Conservation (phyloP, 2,329 filamentous ascomycete species). For the Arthroderma sp. region DNA sequence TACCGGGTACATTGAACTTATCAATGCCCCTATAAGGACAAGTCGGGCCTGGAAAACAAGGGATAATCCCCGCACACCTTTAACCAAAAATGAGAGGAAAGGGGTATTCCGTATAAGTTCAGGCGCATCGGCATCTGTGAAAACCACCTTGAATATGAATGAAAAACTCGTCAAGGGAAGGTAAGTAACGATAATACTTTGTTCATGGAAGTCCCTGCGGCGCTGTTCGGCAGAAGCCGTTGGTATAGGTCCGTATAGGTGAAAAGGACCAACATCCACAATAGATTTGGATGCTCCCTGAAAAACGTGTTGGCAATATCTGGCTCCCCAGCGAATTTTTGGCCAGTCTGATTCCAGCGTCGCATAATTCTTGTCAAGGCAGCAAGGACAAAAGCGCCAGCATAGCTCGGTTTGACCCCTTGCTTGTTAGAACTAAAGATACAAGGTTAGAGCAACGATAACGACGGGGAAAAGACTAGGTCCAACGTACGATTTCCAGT, state of each 20-base stretch:
- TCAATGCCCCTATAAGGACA: conserved; percentile 37
- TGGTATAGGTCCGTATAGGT: conserved; percentile 54
- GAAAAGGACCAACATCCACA: conserved; percentile 62
- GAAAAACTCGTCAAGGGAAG: conserved; percentile 39
- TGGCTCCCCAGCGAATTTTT: conserved; percentile 83
- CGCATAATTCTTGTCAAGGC: conserved; percentile 53
- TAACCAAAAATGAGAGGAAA: conserved; percentile 26
- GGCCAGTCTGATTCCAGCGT: conserved; percentile 93
- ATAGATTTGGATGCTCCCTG: conserved; percentile 47
- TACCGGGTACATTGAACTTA: conserved; percentile 23
- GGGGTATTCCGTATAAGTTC: conserved; percentile 50
- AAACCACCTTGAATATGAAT: conserved; percentile 77
- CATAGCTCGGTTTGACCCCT: conserved; percentile 10
- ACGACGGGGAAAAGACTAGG: background rate
- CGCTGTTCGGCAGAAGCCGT: conserved; percentile 24
- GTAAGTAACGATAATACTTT: conserved; percentile 9
- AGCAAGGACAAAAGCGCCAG: conserved; percentile 39
- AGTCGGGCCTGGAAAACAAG: conserved; percentile 41
- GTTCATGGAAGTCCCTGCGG: background rate
- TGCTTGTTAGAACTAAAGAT: background rate
- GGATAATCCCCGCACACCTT: conserved; percentile 28
- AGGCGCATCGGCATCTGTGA: conserved; percentile 76
- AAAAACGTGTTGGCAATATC: conserved; percentile 71
- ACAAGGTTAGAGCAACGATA: background rate
- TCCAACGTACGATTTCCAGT: conserved; percentile 25